These are phyloP conservation scores for Coniferiporia sulphurascens DNA, from an alignment of 1,284 basidiomycete genomes.

Conservation along the genomic window DNA sequence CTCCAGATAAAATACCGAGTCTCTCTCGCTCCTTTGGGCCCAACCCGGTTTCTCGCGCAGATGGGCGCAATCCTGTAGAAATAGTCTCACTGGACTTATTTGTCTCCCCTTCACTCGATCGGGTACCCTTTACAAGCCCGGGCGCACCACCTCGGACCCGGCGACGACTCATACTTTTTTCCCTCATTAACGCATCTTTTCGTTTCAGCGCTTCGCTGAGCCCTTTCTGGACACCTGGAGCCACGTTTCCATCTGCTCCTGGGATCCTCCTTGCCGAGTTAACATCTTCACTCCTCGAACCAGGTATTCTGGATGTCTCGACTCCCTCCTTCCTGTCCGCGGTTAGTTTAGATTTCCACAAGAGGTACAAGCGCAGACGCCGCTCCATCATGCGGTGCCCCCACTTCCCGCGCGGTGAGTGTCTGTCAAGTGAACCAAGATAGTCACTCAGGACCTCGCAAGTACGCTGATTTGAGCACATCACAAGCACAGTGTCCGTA, in stretches of 20 bases:
- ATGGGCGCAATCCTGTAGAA: neutral
- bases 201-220: slow-evolving; percentile 69
- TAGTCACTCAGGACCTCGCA: slow-evolving; percentile 77
- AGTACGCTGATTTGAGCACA: slow-evolving; percentile 81
- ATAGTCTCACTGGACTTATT: slow-evolving; percentile 17
- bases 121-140: slow-evolving; percentile 20
- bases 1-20: slow-evolving; percentile 29
- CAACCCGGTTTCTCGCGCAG: slow-evolving; percentile 19
- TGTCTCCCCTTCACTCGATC: slow-evolving; percentile 23
- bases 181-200: slow-evolving; percentile 62
- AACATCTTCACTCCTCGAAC: slow-evolving; percentile 8
- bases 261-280: slow-evolving; percentile 18
- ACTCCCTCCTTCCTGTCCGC: slow-evolving; percentile 34
- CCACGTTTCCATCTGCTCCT: slow-evolving; percentile 14
- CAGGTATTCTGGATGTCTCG: slow-evolving; percentile 22
- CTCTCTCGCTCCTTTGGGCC: slow-evolving; percentile 21
- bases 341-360: slow-evolving; percentile 72
- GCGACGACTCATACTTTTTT: slow-evolving; percentile 49
- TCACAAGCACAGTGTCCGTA: slow-evolving; percentile 78
- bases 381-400: slow-evolving; percentile 77
- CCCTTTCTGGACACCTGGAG: slow-evolving; percentile 1
- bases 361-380: slow-evolving; percentile 69
- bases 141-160: slow-evolving; percentile 65
- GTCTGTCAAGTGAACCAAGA: slow-evolving; percentile 59
- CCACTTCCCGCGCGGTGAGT: slow-evolving; percentile 51